Percentiles rank a stretch among this genome's conserved stretches.
Conservation (phyloP, 2,329 filamentous ascomycete species). For the Epichloe brachyelytri region DNA sequence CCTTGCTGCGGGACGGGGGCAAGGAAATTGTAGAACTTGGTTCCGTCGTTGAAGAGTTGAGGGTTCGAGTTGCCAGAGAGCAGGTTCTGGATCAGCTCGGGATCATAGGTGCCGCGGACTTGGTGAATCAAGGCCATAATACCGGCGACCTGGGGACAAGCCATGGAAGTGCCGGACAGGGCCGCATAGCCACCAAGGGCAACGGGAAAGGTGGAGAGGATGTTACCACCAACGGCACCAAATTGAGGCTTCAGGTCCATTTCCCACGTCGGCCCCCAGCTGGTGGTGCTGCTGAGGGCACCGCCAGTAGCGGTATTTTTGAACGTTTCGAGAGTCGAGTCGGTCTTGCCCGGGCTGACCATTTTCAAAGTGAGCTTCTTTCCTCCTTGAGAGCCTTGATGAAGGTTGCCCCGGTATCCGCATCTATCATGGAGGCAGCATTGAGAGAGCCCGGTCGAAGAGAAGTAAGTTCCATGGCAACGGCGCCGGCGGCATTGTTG, state of each 20-base stretch:
- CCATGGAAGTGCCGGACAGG: constrained; percentile 47
- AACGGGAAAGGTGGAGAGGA: constrained; percentile 43
- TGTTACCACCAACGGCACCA: constrained; percentile 41
- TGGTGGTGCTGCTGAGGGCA: constrained; percentile 37
- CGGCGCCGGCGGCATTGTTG: constrained; percentile 34
- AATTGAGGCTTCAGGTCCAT: constrained; percentile 43
- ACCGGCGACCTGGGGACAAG: constrained; percentile 41
- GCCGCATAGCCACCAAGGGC: constrained; percentile 36
- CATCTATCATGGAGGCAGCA: constrained; percentile 29
- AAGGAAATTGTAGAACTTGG: constrained; percentile 22
- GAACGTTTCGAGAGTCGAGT: constrained; percentile 19
- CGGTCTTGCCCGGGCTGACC: constrained; percentile 24
- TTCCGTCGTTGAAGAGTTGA: constrained; percentile 33
- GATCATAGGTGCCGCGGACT: constrained; percentile 36
- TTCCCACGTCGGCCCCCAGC: constrained; percentile 50
- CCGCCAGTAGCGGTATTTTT: constrained; percentile 29
- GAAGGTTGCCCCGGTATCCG: constrained; percentile 30
- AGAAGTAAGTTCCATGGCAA: constrained; percentile 18
- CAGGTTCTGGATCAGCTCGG: constrained; percentile 34
- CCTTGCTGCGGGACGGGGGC: constrained; percentile 49
- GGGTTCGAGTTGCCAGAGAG: constrained; percentile 37
- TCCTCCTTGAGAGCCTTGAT: constrained; percentile 27
- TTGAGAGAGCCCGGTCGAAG: constrained; percentile 16
- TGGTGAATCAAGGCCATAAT: constrained; percentile 41
- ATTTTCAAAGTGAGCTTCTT: constrained; percentile 31